Percentiles rank a stretch among this genome's conserved stretches.
phyloP scores from a whole-genome alignment of 192 early-diverging fungal genomes.

The Coemansia sp. region DNA sequence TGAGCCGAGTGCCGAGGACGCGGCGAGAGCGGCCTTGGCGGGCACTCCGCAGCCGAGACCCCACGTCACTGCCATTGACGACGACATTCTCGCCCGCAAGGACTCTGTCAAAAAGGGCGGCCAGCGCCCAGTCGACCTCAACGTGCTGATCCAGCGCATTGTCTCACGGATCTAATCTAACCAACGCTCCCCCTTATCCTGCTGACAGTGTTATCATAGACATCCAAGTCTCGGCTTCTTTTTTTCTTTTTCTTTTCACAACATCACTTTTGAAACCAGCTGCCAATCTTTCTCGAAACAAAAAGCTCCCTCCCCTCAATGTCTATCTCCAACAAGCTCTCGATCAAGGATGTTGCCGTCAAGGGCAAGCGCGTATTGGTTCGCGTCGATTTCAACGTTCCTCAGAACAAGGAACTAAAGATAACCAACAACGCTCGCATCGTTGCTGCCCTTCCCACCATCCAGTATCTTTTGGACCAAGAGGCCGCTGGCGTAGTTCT shows the following conservation, averaged over 20 bases:
- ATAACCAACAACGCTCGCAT: conserved; percentile 99
- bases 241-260: background rate
- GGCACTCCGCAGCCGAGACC: conserved; percentile 18
- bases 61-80: conserved; percentile 11
- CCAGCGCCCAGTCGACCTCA: conserved; percentile 42
- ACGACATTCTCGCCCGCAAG: conserved; percentile 38
- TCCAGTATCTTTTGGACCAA: conserved; percentile 85
- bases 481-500: conserved; percentile 87
- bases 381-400: conserved; percentile 99
- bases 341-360: conserved; percentile 82
- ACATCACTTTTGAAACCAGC: background rate
- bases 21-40: conserved; percentile 27
- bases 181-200: conserved; percentile 3
- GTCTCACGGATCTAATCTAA: conserved; percentile 27
- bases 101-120: conserved; percentile 42
- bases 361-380: conserved; percentile 88
- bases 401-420: conserved; percentile 77
- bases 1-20: conserved; percentile 40
- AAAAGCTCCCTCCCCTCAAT: too few relatives aligned
- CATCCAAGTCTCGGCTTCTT: background rate
- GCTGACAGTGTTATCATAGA: background rate
- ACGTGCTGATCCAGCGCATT: conserved; percentile 29
- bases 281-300: background rate
- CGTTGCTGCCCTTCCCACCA: conserved; percentile 88
- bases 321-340: conserved; percentile 73